Base-by-base conservation (phyloP, 2,329 filamentous ascomycete genomes). In the Aspergillus proliferans region DNA sequence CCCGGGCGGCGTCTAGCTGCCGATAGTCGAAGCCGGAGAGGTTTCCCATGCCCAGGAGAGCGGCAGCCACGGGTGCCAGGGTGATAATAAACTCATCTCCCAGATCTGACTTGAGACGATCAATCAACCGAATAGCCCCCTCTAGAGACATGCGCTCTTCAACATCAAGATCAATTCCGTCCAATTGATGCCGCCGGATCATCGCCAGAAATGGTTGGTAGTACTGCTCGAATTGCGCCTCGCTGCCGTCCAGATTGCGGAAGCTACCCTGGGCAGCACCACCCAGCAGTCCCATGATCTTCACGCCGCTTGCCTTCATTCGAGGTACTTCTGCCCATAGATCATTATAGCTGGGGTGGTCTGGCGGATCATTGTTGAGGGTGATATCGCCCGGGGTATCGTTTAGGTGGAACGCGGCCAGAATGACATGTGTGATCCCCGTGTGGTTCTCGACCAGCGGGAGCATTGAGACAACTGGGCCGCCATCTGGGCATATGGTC, bases 351-450 rank as follows among this genome's bases (percentile, higher is more conserved):
- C 82, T 79, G 4, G 80, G 68, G 57, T 87, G 72, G n/a, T 79
- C 71, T 0, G 88, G 88, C 0, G 76, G 76, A 63, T 89, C 81
- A 69, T 96, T 85, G 67, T 96, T 96, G 55, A 95, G 79, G 0
- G 84, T 88, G 58, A 92, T 79, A 50, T 82, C 76, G 7, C 75
- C 76, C 1, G 87, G 82, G 5, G 79, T 76, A 33, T 74, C 74
- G 66, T 93, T 91, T 58, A 96, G 73, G 69, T 96, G 91, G 51
- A 96, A 82, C 10, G 91, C 90, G 5, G 88, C 88, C 44, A 96
- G 72, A 58, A 95, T 91, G 51, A 95, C 77, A 70, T 96, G 91
- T 0, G 91, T 95, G 45, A 83, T 70, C 7, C 80, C 79, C 4
- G 81, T 83, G 53, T 77, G 73, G 52, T 81, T 75, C 38, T 75